phyloP scores from a whole-genome alignment of 352 stramenopile species.

The Lagenidium sp. region DNA sequence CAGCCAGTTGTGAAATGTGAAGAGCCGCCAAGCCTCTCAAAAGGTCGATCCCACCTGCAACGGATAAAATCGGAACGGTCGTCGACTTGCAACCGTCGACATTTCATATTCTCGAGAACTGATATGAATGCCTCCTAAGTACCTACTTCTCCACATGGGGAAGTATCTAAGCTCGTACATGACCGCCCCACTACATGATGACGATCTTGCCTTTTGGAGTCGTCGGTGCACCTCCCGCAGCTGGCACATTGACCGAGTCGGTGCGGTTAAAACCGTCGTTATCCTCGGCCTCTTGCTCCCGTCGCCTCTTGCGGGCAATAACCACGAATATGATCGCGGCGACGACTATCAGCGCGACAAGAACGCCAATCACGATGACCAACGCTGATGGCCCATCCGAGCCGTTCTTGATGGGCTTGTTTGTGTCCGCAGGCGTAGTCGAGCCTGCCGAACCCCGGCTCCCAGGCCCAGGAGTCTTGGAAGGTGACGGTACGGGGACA shows the following conservation, averaged over 20 bases:
- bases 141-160: background rate
- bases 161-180: no score
- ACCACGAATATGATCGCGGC: conserved; percentile 62
- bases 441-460: background rate
- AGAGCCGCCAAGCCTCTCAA: no score
- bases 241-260: conserved; percentile 21
- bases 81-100: no score
- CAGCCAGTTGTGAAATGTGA: background rate
- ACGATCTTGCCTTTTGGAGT: conserved; percentile 75
- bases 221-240: conserved; percentile 21
- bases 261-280: conserved; percentile 33
- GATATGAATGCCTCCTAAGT: no score
- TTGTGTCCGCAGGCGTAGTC: conserved; percentile 2
- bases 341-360: conserved; percentile 54
- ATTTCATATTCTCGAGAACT: background rate
- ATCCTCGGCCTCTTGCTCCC: conserved; percentile 42
- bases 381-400: conserved; percentile 34
- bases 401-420: conserved; percentile 18
- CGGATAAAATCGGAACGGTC: no score
- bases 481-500: conserved; percentile 3
- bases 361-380: conserved; percentile 57
- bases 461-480: no score
- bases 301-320: conserved; percentile 63
- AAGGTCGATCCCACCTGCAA: no score
- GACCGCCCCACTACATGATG: conserved; percentile 44